Conservation (phyloP, 306 rosid species). For the Boehmeria nivea region DNA sequence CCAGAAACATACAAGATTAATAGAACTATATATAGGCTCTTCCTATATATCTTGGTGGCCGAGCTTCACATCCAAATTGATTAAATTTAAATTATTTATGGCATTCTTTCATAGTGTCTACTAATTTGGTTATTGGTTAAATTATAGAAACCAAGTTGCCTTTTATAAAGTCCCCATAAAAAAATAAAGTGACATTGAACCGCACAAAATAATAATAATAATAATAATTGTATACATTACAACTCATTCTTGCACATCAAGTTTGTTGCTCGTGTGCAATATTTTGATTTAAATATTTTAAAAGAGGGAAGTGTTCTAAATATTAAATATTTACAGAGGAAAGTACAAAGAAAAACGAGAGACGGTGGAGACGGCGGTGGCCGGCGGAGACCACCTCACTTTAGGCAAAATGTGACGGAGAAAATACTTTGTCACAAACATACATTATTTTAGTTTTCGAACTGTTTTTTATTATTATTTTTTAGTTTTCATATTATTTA, state of each 20-base stretch:
- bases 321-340: too few species aligned
- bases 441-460: too few species aligned
- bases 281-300: neutral
- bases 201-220: slow-evolving; percentile 1
- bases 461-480: too few species aligned
- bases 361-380: slow-evolving; percentile 12
- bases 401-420: too few species aligned
- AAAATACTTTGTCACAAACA: too few species aligned
- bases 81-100: neutral
- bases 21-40: neutral
- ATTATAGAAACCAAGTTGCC: neutral
- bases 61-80: neutral
- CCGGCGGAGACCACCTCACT: too few species aligned
- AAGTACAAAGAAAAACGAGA: slow-evolving; percentile 11
- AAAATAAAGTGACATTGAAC: slow-evolving; percentile 23
- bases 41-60: slow-evolving; percentile 3
- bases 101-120: neutral
- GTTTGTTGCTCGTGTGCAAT: slow-evolving; percentile 18
- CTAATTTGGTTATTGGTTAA: neutral
- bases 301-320: slow-evolving; percentile 16
- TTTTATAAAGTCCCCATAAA: slow-evolving; percentile 26
- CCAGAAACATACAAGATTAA: too few species aligned
- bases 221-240: slow-evolving; percentile 7
- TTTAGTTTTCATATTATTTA: too few species aligned
- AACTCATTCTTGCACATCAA: slow-evolving; percentile 36